Evolutionary conservation across 2,329 filamentous ascomycete genomes (phyloP), one percentile per base, ranked within the genome.

Genomic region (Pseudopithomyces maydicus): DNA sequence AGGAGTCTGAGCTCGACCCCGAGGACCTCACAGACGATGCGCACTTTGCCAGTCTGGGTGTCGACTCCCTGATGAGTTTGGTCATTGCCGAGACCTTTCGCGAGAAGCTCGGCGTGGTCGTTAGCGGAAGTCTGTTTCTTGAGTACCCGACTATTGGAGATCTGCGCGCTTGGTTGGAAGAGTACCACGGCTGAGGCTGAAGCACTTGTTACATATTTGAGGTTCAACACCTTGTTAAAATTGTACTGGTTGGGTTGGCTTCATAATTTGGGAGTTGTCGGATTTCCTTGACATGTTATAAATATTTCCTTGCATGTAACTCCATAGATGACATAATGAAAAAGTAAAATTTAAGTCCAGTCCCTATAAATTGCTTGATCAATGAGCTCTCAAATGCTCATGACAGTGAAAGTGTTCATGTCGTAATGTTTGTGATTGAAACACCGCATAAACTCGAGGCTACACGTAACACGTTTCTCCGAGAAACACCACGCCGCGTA

Each of bases 31-130:
- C 39, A 17, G 61, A 68, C 42, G 66, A 70, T 11, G 59, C 56
- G 6, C 53, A 47, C 5, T 70, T 72, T 26, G 63, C 58, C 3
- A 58, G 70, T 49, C 48, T 68, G 15, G 71, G 71, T 17, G 57
- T 74, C 26, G 72, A 74, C 49, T 66, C 62, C 23, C 48, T 74
- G 23, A 55, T 72, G 52, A 59, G 57, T 5, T 55, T 70, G 12
- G 63, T 59, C 23, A 62, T 71, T 45, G 56, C 65, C 10, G 66
- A 60, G 22, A 66, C 61, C 47, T 59, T 73, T 49, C 55, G 64
- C 12, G 56, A 59, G n/a, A 54, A 67, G 46, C 55, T 69, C 14
- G 57, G 55, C 20, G 59, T 68, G 10, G 45, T 33, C 19, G 55
- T 69, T 2, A 41, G 42, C 22, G 58, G 62, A 1, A 65, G 58